These are phyloP conservation scores for Lasiodiplodia gonubiensis DNA, from an alignment of 2,329 filamentous ascomycete genomes.

Conservation along the genomic window DNA sequence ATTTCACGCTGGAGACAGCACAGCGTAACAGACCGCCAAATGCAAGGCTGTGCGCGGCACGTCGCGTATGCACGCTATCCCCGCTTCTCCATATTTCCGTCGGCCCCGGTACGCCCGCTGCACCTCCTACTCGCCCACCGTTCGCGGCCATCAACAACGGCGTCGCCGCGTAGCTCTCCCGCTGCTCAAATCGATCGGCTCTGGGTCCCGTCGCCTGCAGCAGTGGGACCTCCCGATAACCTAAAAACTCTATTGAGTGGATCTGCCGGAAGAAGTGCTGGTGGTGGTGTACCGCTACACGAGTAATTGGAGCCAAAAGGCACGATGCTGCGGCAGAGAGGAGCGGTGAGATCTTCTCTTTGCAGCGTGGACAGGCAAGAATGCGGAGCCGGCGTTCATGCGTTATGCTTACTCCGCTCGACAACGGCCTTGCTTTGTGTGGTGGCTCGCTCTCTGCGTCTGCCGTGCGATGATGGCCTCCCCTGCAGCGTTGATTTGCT, in stretches of 20 bases:
- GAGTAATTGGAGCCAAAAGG: conserved; percentile 4
- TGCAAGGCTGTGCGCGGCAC: conserved; percentile 16
- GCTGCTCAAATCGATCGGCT: conserved; percentile 4
- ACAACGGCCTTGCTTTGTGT: conserved; percentile 21
- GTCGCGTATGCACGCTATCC: conserved; percentile 9
- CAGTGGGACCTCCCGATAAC: conserved; percentile 14
- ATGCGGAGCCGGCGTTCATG: conserved; percentile 10
- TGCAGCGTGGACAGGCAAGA: background rate
- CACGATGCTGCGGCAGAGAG: conserved; percentile 8
- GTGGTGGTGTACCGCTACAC: conserved; percentile 5
- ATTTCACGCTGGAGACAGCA: conserved; percentile 17
- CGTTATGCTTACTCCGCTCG: conserved; percentile 3
- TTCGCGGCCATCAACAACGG: conserved; percentile 14
- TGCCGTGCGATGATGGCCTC: conserved; percentile 1
- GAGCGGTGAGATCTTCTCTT: conserved; percentile 10
- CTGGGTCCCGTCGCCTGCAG: conserved; percentile 8
- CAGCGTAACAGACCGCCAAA: conserved; percentile 24
- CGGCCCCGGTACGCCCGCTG: background rate
- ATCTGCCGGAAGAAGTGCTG: background rate
- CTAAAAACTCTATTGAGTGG: conserved; percentile 18
- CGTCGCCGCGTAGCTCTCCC: background rate
- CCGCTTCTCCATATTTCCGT: conserved; percentile 23
- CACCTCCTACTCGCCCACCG: background rate
- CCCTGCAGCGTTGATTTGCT: background rate
- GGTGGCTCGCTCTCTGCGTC: conserved; percentile 3